A percentile compares a stretch with the other conserved stretches of the same genome.
phyloP scores from a whole-genome alignment of 2,329 filamentous ascomycete species.

The Thielaviopsis populi region DNA sequence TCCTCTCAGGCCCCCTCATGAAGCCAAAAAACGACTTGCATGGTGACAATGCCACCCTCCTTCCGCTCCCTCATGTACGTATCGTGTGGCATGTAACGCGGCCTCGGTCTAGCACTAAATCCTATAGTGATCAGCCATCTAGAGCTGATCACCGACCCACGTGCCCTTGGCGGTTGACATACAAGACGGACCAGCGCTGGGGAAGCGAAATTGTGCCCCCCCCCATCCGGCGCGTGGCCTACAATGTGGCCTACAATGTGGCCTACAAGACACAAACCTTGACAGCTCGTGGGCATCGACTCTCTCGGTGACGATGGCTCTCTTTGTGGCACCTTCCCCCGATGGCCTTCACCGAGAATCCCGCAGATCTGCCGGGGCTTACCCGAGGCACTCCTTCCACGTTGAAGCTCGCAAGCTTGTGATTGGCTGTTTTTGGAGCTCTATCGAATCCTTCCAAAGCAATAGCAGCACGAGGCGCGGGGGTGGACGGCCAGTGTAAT shows the following conservation, averaged over 20 bases:
- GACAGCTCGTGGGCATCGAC: not conserved
- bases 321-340: not conserved
- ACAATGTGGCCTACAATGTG: not conserved
- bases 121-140: not conserved
- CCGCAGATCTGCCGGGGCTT: not conserved
- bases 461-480: not conserved
- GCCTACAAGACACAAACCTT: not conserved
- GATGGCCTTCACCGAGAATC: not conserved
- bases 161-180: not conserved
- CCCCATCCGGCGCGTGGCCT: too few species aligned
- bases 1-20: not conserved
- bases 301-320: not conserved
- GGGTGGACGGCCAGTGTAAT: not conserved
- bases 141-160: constrained; percentile 1
- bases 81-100: not conserved
- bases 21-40: not conserved
- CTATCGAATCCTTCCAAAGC: not conserved
- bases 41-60: not conserved
- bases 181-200: not conserved
- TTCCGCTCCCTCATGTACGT: not conserved
- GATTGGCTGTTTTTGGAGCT: not conserved
- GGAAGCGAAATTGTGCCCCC: not conserved
- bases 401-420: not conserved
- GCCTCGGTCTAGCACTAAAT: not conserved
- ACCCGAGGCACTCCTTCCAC: not conserved